These are phyloP conservation scores for Talaromyces sp. DNA, from an alignment of 2,329 filamentous ascomycete genomes.

Conservation along the genomic window DNA sequence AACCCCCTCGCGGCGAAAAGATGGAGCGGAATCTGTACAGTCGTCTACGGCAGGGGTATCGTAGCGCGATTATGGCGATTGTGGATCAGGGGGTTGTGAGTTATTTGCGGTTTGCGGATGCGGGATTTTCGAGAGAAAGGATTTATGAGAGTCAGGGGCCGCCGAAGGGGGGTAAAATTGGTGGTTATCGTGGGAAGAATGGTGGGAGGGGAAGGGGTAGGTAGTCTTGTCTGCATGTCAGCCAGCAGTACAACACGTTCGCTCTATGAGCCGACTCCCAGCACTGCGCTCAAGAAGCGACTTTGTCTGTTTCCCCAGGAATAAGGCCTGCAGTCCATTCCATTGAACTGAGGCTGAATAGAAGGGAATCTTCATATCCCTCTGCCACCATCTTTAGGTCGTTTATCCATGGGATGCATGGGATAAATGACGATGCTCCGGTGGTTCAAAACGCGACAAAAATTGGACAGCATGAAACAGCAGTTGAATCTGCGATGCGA, in stretches of 20 bases:
- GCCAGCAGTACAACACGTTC: not conserved
- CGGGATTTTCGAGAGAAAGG: slow-evolving; percentile 71
- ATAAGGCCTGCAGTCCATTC: slow-evolving; percentile 27
- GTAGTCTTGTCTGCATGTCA: slow-evolving; percentile 25
- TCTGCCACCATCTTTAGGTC: slow-evolving; percentile 52
- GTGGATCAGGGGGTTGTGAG: slow-evolving; percentile 89
- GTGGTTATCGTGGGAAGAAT: slow-evolving; percentile 23
- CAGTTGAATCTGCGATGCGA: not conserved
- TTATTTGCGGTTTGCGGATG: slow-evolving; percentile 77
- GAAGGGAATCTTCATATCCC: slow-evolving; percentile 23
- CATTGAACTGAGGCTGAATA: slow-evolving; percentile 26
- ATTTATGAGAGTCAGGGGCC: slow-evolving; percentile 49
- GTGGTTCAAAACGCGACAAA: slow-evolving; percentile 8
- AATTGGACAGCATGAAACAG: not conserved
- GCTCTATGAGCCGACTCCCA: not conserved
- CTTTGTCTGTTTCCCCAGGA: slow-evolving; percentile 28
- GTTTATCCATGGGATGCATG: slow-evolving; percentile 34
- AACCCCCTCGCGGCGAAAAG: slow-evolving; percentile 55
- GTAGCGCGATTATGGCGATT: slow-evolving; percentile 80
- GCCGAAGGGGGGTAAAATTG: slow-evolving; percentile 29
- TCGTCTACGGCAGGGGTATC: slow-evolving; percentile 76
- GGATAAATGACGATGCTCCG: slow-evolving; percentile 37
- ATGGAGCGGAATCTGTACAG: slow-evolving; percentile 61
- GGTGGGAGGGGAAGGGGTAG: slow-evolving; percentile 30
- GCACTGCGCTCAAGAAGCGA: not conserved